phyloP scores from a whole-genome alignment of 1,284 basidiomycete genomes.

The Mycena citricolor region DNA sequence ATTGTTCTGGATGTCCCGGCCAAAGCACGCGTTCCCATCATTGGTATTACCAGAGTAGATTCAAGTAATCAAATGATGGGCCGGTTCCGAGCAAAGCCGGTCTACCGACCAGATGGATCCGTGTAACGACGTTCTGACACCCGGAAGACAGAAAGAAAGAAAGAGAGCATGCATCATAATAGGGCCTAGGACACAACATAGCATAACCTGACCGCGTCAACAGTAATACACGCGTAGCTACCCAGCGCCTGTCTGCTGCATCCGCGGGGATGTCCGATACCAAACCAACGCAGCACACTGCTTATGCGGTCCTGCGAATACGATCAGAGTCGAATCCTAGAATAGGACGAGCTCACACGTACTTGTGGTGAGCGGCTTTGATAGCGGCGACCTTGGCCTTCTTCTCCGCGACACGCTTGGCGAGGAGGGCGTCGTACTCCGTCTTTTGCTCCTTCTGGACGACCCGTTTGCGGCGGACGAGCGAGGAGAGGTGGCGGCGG shows the following conservation, averaged over 20 bases:
- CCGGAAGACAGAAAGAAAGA: neutral
- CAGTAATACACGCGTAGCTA: conserved; percentile 13
- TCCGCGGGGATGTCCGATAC: neutral
- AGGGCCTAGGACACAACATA: conserved; percentile 14
- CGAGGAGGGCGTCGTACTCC: conserved; percentile 87
- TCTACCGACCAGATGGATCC: no score
- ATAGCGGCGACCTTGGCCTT: conserved; percentile 82
- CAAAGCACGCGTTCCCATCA: no score
- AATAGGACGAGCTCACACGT: conserved; percentile 3
- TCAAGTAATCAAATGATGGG: no score
- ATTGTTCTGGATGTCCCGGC: no score
- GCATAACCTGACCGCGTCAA: conserved; percentile 16
- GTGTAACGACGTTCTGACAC: no score
- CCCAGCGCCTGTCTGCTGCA: conserved; percentile 5
- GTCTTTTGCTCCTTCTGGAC: conserved; percentile 93
- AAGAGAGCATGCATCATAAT: conserved; percentile 15
- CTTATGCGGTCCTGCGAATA: neutral
- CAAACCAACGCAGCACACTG: conserved; percentile 18
- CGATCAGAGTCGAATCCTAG: no score
- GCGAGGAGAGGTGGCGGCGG: conserved; percentile 88
- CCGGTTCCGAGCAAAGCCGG: no score
- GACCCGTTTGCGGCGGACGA: conserved; percentile 89
- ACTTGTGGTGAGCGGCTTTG: conserved; percentile 77
- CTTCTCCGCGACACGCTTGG: conserved; percentile 92
- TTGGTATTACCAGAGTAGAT: no score